Conservation (phyloP, 164 flowering plant genomes). For the Amborella trichopoda region DNA sequence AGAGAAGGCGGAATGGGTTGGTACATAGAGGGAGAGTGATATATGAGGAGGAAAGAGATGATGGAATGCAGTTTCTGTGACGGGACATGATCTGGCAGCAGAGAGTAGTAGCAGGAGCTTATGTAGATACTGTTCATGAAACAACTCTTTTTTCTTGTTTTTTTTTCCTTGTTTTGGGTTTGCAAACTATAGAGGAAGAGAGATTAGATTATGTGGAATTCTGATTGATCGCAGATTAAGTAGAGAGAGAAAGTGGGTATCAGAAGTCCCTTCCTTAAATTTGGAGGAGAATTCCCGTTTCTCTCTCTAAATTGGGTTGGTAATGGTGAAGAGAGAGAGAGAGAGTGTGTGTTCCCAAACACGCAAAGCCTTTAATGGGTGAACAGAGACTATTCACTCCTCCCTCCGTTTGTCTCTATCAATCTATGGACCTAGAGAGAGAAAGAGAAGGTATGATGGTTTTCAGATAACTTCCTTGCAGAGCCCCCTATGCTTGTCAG, state of each 20-base stretch:
- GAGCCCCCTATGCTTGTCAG: conserved; percentile 15
- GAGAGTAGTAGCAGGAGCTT: conserved; percentile 8
- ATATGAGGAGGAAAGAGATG: conserved; percentile 10
- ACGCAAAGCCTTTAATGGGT: conserved; percentile 52
- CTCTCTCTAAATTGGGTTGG: no score
- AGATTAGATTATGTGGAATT: no score
- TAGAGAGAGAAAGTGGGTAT: no score
- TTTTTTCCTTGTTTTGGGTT: no score
- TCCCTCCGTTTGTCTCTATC: no score
- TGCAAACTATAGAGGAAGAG: no score
- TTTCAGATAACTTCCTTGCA: conserved; percentile 18
- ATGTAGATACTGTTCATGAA: conserved; percentile 5
- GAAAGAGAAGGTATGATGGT: no score
- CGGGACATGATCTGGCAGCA: conserved; percentile 20
- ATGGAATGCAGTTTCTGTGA: conserved; percentile 22
- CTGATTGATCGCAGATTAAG: no score
- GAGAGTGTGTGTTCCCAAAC: conserved; percentile 6
- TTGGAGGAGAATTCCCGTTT: no score
- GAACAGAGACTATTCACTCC: conserved; percentile 16
- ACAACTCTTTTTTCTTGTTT: background rate
- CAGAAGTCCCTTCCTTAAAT: no score
- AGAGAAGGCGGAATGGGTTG: conserved; percentile 1
- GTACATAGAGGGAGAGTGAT: conserved; percentile 3
- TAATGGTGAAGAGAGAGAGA: background rate
- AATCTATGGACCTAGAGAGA: no score